These are phyloP conservation scores for Dothideomycetes sp. DNA, from an alignment of 2,329 filamentous ascomycete species.

Conservation along the genomic window DNA sequence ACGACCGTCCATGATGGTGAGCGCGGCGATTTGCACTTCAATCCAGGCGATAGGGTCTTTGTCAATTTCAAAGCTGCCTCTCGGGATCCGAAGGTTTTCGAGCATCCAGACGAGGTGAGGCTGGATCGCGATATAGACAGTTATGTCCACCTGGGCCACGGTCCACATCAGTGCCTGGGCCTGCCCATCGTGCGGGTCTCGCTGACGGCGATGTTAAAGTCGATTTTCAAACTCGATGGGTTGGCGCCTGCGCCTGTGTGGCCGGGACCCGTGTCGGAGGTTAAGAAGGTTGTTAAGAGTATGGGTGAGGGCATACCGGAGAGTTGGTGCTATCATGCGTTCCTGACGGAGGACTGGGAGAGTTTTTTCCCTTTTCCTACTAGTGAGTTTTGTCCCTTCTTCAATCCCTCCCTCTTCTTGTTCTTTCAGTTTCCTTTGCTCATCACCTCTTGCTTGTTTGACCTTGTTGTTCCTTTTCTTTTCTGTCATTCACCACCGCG, in stretches of 20 bases:
- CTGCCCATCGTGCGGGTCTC: constrained; percentile 28
- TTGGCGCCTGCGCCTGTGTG: constrained; percentile 27
- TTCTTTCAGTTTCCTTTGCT: not conserved
- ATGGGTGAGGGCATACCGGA: constrained; percentile 21
- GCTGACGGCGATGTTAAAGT: constrained; percentile 35
- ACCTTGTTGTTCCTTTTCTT: not conserved
- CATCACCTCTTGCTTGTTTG: not conserved
- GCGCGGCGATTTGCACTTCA: no score
- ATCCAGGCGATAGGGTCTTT: constrained; percentile 28
- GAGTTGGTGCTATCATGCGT: constrained; percentile 27
- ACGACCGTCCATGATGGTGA: constrained; percentile 16
- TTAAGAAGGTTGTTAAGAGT: constrained; percentile 32
- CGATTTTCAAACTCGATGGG: constrained; percentile 28
- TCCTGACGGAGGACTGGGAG: constrained; percentile 38
- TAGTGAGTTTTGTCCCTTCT: constrained; percentile 24
- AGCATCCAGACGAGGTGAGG: constrained; percentile 28
- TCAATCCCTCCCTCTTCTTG: not conserved
- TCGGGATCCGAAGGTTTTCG: constrained; percentile 29
- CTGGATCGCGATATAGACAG: constrained; percentile 26
- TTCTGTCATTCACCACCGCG: not conserved
- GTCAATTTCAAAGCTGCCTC: constrained; percentile 32
- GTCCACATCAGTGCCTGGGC: constrained; percentile 29
- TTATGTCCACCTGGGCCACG: constrained; percentile 34
- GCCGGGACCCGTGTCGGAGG: constrained; percentile 24
- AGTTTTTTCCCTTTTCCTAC: constrained; percentile 36